Percentiles rank a stretch among this genome's conserved stretches.
Conservation (phyloP, 1,284 basidiomycete species). For the Tilletia horrida region DNA sequence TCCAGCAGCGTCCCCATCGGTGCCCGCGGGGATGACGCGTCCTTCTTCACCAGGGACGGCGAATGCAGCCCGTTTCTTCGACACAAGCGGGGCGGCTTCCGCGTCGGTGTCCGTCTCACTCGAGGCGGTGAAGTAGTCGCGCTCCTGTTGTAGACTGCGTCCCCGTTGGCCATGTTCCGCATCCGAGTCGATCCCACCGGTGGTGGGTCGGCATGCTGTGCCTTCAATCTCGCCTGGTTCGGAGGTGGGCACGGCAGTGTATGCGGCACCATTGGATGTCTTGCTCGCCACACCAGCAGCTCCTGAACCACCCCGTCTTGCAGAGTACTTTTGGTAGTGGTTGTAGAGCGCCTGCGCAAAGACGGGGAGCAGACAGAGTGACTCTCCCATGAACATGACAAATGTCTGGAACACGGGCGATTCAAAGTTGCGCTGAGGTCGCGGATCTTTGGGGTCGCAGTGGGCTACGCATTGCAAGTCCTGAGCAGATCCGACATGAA, state of each 20-base stretch:
- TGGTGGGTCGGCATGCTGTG: neutral
- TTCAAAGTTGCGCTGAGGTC: slow-evolving; percentile 37
- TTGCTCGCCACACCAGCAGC: slow-evolving; percentile 29
- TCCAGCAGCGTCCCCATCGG: neutral
- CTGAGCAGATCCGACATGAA: neutral
- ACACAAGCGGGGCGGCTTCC: neutral
- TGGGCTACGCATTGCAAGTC: slow-evolving; percentile 57
- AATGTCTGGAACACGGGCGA: slow-evolving; percentile 54
- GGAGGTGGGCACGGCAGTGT: slow-evolving; percentile 24
- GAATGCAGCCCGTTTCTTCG: neutral
- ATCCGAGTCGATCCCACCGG: slow-evolving; percentile 5
- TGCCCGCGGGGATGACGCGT: neutral
- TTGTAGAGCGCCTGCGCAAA: slow-evolving; percentile 27
- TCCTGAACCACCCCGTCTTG: neutral
- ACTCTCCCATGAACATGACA: slow-evolving; percentile 57
- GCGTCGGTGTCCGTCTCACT: slow-evolving; percentile 13
- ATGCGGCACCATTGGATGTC: slow-evolving; percentile 38
- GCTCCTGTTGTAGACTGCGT: neutral
- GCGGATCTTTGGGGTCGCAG: slow-evolving; percentile 43
- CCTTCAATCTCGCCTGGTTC: slow-evolving; percentile 8
- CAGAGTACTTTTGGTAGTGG: slow-evolving; percentile 17
- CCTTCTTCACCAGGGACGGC: neutral
- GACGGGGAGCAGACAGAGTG: slow-evolving; percentile 48
- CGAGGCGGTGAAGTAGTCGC: slow-evolving; percentile 8
- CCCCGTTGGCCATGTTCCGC: neutral